phyloP scores from a whole-genome alignment of 306 rosid genomes.

The Arachis stenosperma region DNA sequence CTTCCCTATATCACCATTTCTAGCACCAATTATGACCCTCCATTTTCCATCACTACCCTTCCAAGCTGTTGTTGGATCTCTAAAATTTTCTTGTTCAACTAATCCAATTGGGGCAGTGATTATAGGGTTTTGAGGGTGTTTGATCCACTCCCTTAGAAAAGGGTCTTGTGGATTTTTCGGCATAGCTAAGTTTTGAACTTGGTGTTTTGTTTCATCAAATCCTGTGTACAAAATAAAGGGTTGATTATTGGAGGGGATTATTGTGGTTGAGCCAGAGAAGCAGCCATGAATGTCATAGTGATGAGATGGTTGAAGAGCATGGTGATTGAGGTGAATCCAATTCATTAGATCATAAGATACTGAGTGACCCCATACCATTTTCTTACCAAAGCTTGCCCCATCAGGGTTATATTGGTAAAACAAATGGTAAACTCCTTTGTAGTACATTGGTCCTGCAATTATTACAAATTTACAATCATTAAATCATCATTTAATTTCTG shows the following conservation, averaged over 20 bases:
- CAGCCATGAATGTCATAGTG: conserved; percentile 53
- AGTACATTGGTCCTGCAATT: conserved; percentile 55
- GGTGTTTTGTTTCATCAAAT: conserved; percentile 32
- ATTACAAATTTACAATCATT: too few relatives aligned
- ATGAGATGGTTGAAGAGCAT: conserved; percentile 41
- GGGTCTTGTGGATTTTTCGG: conserved; percentile 57
- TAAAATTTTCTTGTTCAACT: conserved; percentile 42
- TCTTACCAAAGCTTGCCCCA: conserved; percentile 49
- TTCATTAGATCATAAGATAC: conserved; percentile 53
- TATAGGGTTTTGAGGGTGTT: conserved; percentile 54
- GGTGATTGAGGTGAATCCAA: conserved; percentile 46
- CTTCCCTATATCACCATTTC: conserved; percentile 48
- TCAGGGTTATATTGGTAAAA: conserved; percentile 63
- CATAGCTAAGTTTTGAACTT: conserved; percentile 52
- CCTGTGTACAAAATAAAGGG: conserved; percentile 59
- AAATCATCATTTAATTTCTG: too few relatives aligned
- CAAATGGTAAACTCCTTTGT: conserved; percentile 59
- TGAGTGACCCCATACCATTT: conserved; percentile 64
- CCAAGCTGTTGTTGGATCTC: conserved; percentile 75
- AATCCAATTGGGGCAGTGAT: conserved; percentile 39
- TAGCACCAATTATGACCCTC: conserved; percentile 53
- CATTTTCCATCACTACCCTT: conserved; percentile 47
- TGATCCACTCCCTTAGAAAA: conserved; percentile 54
- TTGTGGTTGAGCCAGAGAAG: conserved; percentile 63
- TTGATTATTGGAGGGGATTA: conserved; percentile 19